These are phyloP conservation scores for Mucor lusitanicus DNA, from an alignment of 371 early-diverging fungal species.

Conservation along the genomic window DNA sequence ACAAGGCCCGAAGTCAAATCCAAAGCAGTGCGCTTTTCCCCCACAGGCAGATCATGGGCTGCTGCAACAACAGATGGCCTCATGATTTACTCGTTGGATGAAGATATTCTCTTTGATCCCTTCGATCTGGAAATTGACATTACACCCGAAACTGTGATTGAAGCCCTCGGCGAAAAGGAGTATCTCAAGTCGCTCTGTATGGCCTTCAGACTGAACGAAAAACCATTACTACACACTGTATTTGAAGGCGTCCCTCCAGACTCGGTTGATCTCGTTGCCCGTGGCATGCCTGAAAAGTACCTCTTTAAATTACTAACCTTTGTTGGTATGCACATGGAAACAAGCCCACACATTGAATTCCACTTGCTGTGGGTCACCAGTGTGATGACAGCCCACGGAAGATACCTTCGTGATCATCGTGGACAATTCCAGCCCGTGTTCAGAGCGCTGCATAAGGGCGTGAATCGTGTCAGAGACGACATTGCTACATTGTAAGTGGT, in stretches of 20 bases:
- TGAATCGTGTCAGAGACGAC: slow-evolving; percentile 71
- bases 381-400: slow-evolving; percentile 79
- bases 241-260: slow-evolving; percentile 82
- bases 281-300: slow-evolving; percentile 83
- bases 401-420: slow-evolving; percentile 78
- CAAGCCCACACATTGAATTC: slow-evolving; percentile 85
- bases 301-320: slow-evolving; percentile 82
- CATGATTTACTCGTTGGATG: slow-evolving; percentile 92
- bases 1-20: slow-evolving; percentile 82
- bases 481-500: slow-evolving; percentile 73
- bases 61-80: slow-evolving; percentile 97
- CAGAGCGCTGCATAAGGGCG: slow-evolving; percentile 78
- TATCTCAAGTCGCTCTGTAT: slow-evolving; percentile 88
- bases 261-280: slow-evolving; percentile 73
- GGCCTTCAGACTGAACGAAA: slow-evolving; percentile 91
- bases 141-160: slow-evolving; percentile 84
- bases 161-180: slow-evolving; percentile 70
- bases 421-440: slow-evolving; percentile 76
- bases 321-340: slow-evolving; percentile 75
- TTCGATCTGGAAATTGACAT: slow-evolving; percentile 96
- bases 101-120: slow-evolving; percentile 92
- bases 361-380: slow-evolving; percentile 80
- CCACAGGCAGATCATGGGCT: slow-evolving; percentile 93
- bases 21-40: slow-evolving; percentile 86
- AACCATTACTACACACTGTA: slow-evolving; percentile 67